Evolutionary conservation across 805 yeast genomes (phyloP), one percentile per base, ranked within the genome.

Genomic region (Saccharomycopsis sp.): DNA sequence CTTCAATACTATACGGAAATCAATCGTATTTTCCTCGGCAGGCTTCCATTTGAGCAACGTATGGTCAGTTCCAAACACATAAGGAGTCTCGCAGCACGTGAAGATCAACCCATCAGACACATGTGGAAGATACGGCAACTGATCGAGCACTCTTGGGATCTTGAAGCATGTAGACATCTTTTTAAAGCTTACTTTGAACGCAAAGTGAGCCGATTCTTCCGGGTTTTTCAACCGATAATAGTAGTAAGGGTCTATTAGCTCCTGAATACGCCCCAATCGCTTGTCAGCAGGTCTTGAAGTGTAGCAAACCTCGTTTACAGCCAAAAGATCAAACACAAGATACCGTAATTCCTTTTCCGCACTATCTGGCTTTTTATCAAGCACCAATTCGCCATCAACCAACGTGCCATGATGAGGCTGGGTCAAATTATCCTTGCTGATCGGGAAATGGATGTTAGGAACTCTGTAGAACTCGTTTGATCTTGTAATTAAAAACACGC

Each of bases 41-140:
- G 99, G 98, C 68, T 94, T 94, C 99, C 99, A 94, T 72, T 96
- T 94, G 57, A 94, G 73, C 54, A 94, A 75, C 3, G 90, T 82
- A 0, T 83, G 79, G 70, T 94, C 98, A 0, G 98, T 93, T 14
- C 98, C 98, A 62, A 85, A 83, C 2, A 82, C 77, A 72, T 94
- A 94, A 0, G 97, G 96, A 0, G 93, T 82, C 56, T 84, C 89
- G 51, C 96, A 87, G 63, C 96, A 89, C 1, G 99, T 94, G 70
- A 91, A 89, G 61, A 94, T 89, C 25, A 94, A 78, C 0, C 99
- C 99, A 73, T 94, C 99, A 2, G 94, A 85, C 59, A 88, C 87
- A 72, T 94, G 97, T 23, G 89, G 88, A 54, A 93, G 76, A 55
- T 82, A 78, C 50, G 85, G 84, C 71, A 89, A 77, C 65, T 83